Evolutionary conservation across 495 filamentous ascomycete genomes (phyloP).

Genomic region (Letharia lupina): DNA sequence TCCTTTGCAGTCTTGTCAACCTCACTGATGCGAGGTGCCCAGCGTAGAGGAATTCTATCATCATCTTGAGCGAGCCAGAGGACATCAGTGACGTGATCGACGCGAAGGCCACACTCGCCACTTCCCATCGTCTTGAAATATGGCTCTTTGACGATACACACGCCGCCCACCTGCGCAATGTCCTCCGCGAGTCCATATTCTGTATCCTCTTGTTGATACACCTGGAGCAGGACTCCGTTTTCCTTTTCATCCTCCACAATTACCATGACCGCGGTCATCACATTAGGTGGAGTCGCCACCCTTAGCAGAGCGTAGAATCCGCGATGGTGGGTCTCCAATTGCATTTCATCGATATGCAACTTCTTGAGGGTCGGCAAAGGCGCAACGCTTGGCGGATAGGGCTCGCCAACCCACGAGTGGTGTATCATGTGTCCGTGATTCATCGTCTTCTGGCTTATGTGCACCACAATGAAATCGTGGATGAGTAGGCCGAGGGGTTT

Average conservation of each 20-base stretch:
- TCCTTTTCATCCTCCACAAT: slow-evolving; percentile 45
- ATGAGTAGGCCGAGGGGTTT: slow-evolving; percentile 20
- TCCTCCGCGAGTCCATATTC: slow-evolving; percentile 20
- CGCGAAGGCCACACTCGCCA: slow-evolving; percentile 37
- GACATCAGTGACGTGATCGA: slow-evolving; percentile 47
- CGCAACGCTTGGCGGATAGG: slow-evolving; percentile 25
- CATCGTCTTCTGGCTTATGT: slow-evolving; percentile 18
- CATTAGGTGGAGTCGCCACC: slow-evolving; percentile 34
- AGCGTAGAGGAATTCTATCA: slow-evolving; percentile 29
- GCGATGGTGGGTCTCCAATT: slow-evolving; percentile 44
- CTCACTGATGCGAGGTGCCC: slow-evolving; percentile 27
- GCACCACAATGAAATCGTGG: slow-evolving; percentile 23
- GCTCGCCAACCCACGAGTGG: slow-evolving; percentile 12
- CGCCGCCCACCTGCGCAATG: slow-evolving; percentile 28
- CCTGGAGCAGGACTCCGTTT: slow-evolving; percentile 37
- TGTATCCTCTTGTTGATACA: slow-evolving; percentile 38
- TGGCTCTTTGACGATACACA: slow-evolving; percentile 46
- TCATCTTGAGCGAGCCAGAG: slow-evolving; percentile 30
- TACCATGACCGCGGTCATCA: slow-evolving; percentile 36
- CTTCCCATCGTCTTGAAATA: slow-evolving; percentile 37
- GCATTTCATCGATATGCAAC: slow-evolving; percentile 30
- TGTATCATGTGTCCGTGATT: background rate
- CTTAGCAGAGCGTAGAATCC: slow-evolving; percentile 38
- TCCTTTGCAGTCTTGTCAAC: slow-evolving; percentile 25
- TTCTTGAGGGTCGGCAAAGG: slow-evolving; percentile 24